Conservation (phyloP, 2,329 filamentous ascomycete species). For the Beauveria caledonica region DNA sequence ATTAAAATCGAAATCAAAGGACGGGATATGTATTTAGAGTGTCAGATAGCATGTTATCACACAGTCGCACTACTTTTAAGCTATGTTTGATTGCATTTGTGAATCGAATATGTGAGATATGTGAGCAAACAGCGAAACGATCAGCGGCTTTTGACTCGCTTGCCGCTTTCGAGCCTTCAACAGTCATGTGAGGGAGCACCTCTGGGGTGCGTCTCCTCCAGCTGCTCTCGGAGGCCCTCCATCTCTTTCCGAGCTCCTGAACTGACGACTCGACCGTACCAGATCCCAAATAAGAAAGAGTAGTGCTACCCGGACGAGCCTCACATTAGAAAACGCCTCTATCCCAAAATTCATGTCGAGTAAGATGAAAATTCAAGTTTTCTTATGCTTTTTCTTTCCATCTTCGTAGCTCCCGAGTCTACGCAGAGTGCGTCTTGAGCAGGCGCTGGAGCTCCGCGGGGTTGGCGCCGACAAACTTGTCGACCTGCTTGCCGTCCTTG, state of each 20-base stretch:
- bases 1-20: background rate
- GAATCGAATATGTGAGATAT: background rate
- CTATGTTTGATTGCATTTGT: background rate
- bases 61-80: background rate
- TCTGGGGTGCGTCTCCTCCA: too few relatives aligned
- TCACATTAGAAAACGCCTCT: background rate
- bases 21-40: background rate
- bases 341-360: background rate
- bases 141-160: too few relatives aligned
- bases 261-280: too few relatives aligned
- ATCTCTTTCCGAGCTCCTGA: too few relatives aligned
- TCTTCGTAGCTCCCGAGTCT: background rate
- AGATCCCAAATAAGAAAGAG: too few relatives aligned
- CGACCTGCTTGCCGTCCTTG: conserved; percentile 66
- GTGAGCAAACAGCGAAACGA: background rate
- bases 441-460: conserved; percentile 52
- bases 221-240: too few relatives aligned
- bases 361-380: background rate
- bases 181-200: too few relatives aligned
- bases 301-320: too few relatives aligned
- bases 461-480: conserved; percentile 74
- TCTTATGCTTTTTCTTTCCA: background rate
- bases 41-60: background rate
- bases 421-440: conserved; percentile 21
- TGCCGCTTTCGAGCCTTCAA: too few relatives aligned